These are phyloP conservation scores for Starmerella vitae DNA, from an alignment of 805 yeast genomes.

Conservation along the genomic window DNA sequence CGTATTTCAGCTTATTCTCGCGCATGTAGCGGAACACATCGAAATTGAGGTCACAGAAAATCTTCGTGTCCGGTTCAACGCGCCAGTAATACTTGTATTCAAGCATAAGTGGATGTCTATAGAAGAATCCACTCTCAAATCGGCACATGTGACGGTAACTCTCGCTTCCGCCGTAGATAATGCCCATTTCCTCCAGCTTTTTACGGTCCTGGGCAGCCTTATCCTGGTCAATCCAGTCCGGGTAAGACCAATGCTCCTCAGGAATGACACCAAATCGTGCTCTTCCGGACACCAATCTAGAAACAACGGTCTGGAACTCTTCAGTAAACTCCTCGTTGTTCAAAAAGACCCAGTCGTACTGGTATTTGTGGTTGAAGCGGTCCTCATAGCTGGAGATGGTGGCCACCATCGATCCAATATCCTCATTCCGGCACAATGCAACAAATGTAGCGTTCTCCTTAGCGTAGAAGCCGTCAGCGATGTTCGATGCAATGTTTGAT, in stretches of 20 bases:
- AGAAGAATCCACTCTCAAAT: constrained; percentile 77
- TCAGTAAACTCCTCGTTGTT: constrained; percentile 65
- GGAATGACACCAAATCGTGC: constrained; percentile 64
- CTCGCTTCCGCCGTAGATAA: constrained; percentile 70
- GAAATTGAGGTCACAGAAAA: constrained; percentile 81
- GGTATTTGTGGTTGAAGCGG: constrained; percentile 86
- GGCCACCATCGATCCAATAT: constrained; percentile 58
- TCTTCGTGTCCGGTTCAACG: constrained; percentile 85
- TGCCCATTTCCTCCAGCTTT: constrained; percentile 68
- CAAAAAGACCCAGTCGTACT: constrained; percentile 83
- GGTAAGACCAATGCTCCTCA: constrained; percentile 57
- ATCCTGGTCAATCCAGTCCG: constrained; percentile 33
- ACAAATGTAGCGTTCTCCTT: constrained; percentile 72
- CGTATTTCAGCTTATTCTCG: constrained; percentile 56
- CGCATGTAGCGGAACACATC: constrained; percentile 89
- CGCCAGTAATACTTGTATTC: constrained; percentile 92
- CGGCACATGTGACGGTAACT: constrained; percentile 94
- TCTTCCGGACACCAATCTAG: constrained; percentile 40
- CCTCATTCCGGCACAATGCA: constrained; percentile 70
- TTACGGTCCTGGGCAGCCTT: constrained; percentile 46
- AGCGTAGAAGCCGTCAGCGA: background rate
- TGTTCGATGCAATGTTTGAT: background rate
- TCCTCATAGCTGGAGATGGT: constrained; percentile 67
- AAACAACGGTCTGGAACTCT: constrained; percentile 45
- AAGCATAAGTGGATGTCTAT: constrained; percentile 58